These are phyloP conservation scores for Colletotrichum lupini DNA, from an alignment of 2,329 filamentous ascomycete genomes.

Conservation along the genomic window DNA sequence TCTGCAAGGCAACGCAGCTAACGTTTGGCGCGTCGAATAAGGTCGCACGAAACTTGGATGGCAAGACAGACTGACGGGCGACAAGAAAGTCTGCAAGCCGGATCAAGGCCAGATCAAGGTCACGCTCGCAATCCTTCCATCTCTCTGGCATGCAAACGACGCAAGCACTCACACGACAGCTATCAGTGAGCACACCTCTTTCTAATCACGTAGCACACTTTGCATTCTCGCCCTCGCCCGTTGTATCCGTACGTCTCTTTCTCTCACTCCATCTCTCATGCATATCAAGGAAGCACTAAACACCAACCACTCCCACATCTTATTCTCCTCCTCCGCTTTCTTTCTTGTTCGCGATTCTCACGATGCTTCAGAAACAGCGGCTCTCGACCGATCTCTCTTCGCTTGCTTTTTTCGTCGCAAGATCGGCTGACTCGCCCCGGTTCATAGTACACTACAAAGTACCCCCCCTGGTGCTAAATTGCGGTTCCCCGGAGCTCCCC, in stretches of 20 bases:
- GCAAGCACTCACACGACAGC: constrained; percentile 25
- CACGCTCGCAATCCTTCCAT: constrained; percentile 16
- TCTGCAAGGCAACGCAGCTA: constrained; percentile 32
- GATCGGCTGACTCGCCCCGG: constrained; percentile 35
- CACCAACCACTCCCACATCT: neutral
- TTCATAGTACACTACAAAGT: constrained; percentile 9
- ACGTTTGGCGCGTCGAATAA: constrained; percentile 7
- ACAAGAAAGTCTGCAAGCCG: neutral
- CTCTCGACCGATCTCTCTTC: constrained; percentile 24
- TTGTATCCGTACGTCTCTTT: neutral
- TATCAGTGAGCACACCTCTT: neutral
- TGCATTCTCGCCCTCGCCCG: constrained; percentile 4
- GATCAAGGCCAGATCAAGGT: constrained; percentile 13
- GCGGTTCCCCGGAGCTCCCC: constrained; percentile 31
- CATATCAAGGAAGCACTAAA: constrained; percentile 8
- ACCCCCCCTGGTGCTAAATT: constrained; percentile 32
- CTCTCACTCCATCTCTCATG: constrained; percentile 9
- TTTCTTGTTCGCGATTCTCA: constrained; percentile 32
- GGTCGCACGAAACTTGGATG: constrained; percentile 2
- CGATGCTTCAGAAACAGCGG: constrained; percentile 38
- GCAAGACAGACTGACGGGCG: neutral
- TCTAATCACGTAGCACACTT: constrained; percentile 5
- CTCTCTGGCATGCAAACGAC: constrained; percentile 32
- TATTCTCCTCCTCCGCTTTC: neutral
- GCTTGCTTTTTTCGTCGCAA: constrained; percentile 35